phyloP scores from a whole-genome alignment of 1,284 basidiomycete species.

The Pterula multifida region DNA sequence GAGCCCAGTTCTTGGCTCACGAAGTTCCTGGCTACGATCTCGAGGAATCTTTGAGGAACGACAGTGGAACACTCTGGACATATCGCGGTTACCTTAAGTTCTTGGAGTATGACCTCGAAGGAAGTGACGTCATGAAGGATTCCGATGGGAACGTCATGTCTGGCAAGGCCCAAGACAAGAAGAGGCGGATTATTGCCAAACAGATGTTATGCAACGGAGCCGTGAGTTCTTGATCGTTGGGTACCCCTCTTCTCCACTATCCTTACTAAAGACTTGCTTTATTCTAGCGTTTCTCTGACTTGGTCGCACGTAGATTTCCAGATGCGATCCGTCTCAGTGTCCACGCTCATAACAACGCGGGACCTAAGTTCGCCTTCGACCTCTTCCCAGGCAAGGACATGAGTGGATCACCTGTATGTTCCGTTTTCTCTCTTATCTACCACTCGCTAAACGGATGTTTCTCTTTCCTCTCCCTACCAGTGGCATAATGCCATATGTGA shows the following conservation, averaged over 20 bases:
- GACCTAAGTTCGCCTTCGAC: conserved; percentile 1
- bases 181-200: not conserved
- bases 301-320: not conserved
- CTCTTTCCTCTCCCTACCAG: not conserved
- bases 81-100: conserved; percentile 2
- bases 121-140: not conserved
- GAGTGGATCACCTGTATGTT: not conserved
- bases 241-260: not conserved
- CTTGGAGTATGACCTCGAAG: conserved; percentile 1
- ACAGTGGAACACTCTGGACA: not conserved
- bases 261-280: not conserved
- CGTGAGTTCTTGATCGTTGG: not conserved
- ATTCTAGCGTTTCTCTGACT: not conserved
- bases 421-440: not conserved
- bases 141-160: not conserved
- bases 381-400: conserved; percentile 1
- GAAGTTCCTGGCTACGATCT: not conserved
- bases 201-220: not conserved
- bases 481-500: conserved; percentile 1
- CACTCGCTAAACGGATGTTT: not conserved
- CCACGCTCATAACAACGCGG: not conserved
- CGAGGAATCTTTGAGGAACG: not conserved
- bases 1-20: not conserved
- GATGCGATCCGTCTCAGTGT: not conserved
- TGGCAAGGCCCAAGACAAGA: not conserved